phyloP scores from a whole-genome alignment of 176 grass and related monocot species.

The Paspalum notatum region DNA sequence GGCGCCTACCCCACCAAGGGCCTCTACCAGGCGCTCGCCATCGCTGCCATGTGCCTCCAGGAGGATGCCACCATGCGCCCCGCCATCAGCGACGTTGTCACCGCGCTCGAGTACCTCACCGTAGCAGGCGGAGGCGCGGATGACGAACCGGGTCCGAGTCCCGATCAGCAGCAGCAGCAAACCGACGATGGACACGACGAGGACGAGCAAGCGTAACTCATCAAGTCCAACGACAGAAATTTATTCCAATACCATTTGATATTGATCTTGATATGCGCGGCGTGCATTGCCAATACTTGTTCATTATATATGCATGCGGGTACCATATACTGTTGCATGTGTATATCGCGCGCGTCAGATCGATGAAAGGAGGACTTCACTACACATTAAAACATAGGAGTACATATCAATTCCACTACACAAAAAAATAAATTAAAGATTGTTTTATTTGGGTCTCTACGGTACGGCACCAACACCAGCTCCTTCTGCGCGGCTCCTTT shows the following conservation, averaged over 20 bases:
- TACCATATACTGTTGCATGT: too few species aligned
- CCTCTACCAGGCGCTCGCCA: slow-evolving; percentile 61
- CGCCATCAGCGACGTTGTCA: slow-evolving; percentile 56
- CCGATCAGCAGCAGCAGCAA: slow-evolving; percentile 2
- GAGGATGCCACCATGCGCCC: slow-evolving; percentile 55
- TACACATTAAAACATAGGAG: neutral
- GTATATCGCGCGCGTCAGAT: neutral
- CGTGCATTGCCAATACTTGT: neutral
- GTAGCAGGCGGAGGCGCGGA: slow-evolving; percentile 1
- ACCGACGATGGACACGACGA: neutral
- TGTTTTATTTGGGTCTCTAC: neutral
- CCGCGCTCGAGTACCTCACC: slow-evolving; percentile 55
- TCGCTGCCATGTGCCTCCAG: slow-evolving; percentile 62
- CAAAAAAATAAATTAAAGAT: neutral
- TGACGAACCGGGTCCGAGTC: neutral
- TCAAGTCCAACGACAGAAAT: neutral
- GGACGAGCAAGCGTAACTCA: neutral
- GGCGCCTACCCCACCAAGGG: slow-evolving; percentile 41
- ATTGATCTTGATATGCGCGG: neutral
- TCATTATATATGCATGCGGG: too few species aligned
- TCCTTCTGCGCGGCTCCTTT: too few species aligned
- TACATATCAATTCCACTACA: too few species aligned
- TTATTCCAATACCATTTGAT: too few species aligned
- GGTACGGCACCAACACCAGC: too few species aligned
- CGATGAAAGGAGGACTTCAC: neutral